Base-by-base conservation (phyloP, 2,329 filamentous ascomycete species). In the Diaporthe velutina region DNA sequence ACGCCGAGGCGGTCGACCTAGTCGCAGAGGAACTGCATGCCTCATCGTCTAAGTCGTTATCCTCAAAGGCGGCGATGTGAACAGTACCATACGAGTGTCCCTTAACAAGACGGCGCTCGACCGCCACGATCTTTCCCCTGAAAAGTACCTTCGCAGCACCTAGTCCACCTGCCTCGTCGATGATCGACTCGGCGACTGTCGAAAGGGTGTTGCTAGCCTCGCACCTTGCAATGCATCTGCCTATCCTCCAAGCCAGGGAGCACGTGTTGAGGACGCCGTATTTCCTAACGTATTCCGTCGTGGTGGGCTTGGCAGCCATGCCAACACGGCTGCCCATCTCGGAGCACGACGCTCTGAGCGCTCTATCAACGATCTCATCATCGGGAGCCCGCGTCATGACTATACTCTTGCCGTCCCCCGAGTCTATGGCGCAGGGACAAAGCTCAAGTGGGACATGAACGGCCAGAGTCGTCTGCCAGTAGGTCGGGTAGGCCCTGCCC, bases 121-220 rank as follows among this genome's bases (percentile, higher is more conserved):
- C 88, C 12, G 83, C 83, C 22, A 87, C 82, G 74, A 90, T 89
- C 80, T 90, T 90, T 33, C 88, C 88, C 60, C 85, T 82, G 80
- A 87, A 89, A 15, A 90, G 79, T 48, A 89, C 83, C 76, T 84
- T 86, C 1, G 87, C 88, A 3, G 84, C 83, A 25, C 83, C 83
- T 1, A 82, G 77, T 0, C 87, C 87, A 22, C 87, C 87, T 52
- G 85, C 85, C 79, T 88, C 86, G 2, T 85, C 81, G 22, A 89
- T 82, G 71, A 89, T 88, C 5, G 83, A 82, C 77, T 88, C 85
- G 6, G 86, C 86, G 15, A 87, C 85, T 1, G 83, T 85, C 30
- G 83, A 82, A 64, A 87, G 80, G 8, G 83, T 84, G 73, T 87
- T 84, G 4, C 85, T 79, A 5, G 87, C 83, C 25, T 85, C 84